phyloP scores from a whole-genome alignment of 2,329 filamentous ascomycete genomes.

The Thelonectria rubi region DNA sequence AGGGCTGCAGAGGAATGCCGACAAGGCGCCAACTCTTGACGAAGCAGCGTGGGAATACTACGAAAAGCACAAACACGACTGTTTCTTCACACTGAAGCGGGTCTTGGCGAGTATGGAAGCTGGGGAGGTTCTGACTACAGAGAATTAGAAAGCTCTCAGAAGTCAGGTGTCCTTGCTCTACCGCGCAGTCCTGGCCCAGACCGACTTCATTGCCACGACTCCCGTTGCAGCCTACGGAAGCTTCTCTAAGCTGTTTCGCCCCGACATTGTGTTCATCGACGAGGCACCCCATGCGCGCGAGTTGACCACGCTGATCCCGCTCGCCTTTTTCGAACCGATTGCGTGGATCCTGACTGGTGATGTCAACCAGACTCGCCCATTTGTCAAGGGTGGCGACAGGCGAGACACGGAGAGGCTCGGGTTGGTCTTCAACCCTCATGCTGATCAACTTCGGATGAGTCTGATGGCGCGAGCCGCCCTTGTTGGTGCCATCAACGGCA shows the following conservation, averaged over 20 bases:
- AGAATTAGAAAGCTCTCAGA: conserved; percentile 45
- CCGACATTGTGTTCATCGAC: conserved; percentile 86
- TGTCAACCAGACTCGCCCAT: conserved; percentile 56
- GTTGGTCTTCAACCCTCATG: conserved; percentile 44
- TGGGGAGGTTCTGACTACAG: conserved; percentile 39
- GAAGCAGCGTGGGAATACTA: conserved; percentile 55
- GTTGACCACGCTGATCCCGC: conserved; percentile 55
- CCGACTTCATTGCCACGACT: conserved; percentile 58
- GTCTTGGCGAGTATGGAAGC: conserved; percentile 48
- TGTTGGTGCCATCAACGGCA: conserved; percentile 45
- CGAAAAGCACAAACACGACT: conserved; percentile 42
- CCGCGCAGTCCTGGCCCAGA: conserved; percentile 47
- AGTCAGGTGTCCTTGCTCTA: conserved; percentile 50
- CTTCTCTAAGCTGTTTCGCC: conserved; percentile 68
- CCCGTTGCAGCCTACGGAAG: conserved; percentile 53
- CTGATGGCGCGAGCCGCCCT: conserved; percentile 51
- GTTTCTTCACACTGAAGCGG: conserved; percentile 48
- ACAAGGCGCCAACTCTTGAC: conserved; percentile 52
- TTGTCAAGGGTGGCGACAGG: conserved; percentile 45
- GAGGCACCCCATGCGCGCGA: conserved; percentile 64
- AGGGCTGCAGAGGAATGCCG: conserved; percentile 21
- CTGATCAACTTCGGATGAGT: conserved; percentile 47
- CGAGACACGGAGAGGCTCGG: conserved; percentile 29
- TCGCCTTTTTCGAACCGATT: conserved; percentile 53
- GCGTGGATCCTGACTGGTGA: conserved; percentile 59